Base-by-base conservation (phyloP, 495 filamentous ascomycete species). In the Penicillium odoratum region DNA sequence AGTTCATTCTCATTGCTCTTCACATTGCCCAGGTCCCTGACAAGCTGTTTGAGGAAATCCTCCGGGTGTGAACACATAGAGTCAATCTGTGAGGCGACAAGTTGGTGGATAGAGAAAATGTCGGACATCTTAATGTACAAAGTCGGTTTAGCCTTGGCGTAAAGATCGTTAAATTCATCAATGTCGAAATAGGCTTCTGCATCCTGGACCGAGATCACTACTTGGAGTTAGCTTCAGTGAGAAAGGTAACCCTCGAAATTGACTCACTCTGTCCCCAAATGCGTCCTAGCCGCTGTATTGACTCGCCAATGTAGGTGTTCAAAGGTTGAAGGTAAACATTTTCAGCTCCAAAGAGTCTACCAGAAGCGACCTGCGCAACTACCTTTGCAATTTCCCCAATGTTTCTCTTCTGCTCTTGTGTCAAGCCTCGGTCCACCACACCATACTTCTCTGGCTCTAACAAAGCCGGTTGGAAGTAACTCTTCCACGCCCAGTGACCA, bases 91-190 rank as follows among this genome's bases (percentile, higher is more conserved):
- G 86, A 81, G 30, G 90, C 85, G 45, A 98, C 82, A 36, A 98
- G 83, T 49, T 88, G 90, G 65, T 99, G 94, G 55, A 99, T 92
- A 21, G 95, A 89, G 71, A 98, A 98, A 57, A 99, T 91, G 70
- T 99, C 94, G 15, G 89, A 83, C 87, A 98, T 92, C 73, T 99
- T 99, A 73, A 99, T 96, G 76, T 97, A 99, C 18, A 99, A 78
- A 3, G 93, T 98, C 3, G 94, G 94, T 67, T 96, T 96, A 51
- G 90, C 93, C 65, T 93, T 91, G 48, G 93, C 88, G 65, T 97
- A 98, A 28, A 98, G 83, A 66, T 99, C 94, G 62, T 97, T 97
- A 81, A 93, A 98, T 61, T 97, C 93, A 68, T 98, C 94, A 67
- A 98, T 97, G 68, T 97, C 95, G 69, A 97, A 98, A 21, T 93